These are phyloP conservation scores for Xylaria sp. DNA, from an alignment of 2,329 filamentous ascomycete genomes.

Conservation along the genomic window DNA sequence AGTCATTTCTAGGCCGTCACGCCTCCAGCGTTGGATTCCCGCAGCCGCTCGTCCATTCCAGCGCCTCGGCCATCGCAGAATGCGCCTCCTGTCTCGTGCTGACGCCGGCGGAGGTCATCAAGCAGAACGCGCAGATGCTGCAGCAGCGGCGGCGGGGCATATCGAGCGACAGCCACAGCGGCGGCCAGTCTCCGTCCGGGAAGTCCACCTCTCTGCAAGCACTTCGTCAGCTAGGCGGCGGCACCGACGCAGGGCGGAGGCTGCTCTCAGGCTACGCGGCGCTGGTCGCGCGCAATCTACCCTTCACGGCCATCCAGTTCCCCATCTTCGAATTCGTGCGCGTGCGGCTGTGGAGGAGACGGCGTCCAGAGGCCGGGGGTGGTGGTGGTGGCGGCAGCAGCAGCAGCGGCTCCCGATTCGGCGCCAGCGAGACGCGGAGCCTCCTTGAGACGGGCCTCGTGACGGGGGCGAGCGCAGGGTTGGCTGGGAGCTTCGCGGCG, in stretches of 20 bases:
- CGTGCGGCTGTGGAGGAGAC: constrained; percentile 65
- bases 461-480: constrained; percentile 77
- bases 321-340: constrained; percentile 83
- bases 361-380: constrained; percentile 6
- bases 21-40: constrained; percentile 65
- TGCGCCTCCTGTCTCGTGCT: constrained; percentile 87
- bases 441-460: constrained; percentile 75
- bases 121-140: constrained; percentile 93
- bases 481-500: constrained; percentile 78
- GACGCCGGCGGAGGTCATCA: constrained; percentile 89
- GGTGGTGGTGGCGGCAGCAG: too few species aligned
- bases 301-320: constrained; percentile 89
- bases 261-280: constrained; percentile 79
- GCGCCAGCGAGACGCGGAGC: constrained; percentile 48
- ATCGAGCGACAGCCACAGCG: not conserved
- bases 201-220: constrained; percentile 59
- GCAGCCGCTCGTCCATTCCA: constrained; percentile 74
- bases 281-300: constrained; percentile 82
- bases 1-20: constrained; percentile 66
- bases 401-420: constrained; percentile 43
- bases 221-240: constrained; percentile 62
- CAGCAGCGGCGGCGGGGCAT: constrained; percentile 43
- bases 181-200: constrained; percentile 25
- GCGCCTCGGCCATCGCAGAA: constrained; percentile 80
- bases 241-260: constrained; percentile 66